Evolutionary conservation across 495 filamentous ascomycete species (phyloP).

Genomic region (Xylaria castorea): DNA sequence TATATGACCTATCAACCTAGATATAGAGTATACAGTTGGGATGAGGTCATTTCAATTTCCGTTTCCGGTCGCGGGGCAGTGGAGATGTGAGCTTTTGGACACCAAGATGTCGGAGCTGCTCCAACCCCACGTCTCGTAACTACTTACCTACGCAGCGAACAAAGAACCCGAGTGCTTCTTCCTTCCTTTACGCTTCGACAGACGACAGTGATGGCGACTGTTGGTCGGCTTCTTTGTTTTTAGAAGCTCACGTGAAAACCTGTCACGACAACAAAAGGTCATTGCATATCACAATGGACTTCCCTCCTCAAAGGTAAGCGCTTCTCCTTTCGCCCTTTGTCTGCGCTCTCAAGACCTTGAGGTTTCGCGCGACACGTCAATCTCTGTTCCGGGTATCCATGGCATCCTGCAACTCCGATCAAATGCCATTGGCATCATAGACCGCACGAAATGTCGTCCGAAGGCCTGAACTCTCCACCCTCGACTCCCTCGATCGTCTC

Average conservation of each 20-base stretch:
- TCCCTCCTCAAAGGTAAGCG: slow-evolving; percentile 40
- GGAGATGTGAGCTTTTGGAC: neutral
- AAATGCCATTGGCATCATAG: neutral
- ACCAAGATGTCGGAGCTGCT: neutral
- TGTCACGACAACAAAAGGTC: slow-evolving; percentile 13
- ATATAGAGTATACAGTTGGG: neutral
- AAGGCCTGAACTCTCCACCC: slow-evolving; percentile 3
- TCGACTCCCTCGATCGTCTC: slow-evolving; percentile 2
- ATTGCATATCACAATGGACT: slow-evolving; percentile 36
- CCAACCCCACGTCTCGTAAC: neutral
- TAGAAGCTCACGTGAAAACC: neutral
- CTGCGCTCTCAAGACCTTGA: neutral
- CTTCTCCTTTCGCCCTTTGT: slow-evolving; percentile 22
- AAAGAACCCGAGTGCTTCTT: neutral
- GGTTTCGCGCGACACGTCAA: neutral
- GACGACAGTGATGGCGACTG: slow-evolving; percentile 14
- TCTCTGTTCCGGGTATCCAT: neutral
- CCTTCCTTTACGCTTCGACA: slow-evolving; percentile 6
- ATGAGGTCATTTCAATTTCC: slow-evolving; percentile 7
- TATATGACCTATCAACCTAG: slow-evolving; percentile 1
- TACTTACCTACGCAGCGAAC: neutral
- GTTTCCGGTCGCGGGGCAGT: slow-evolving; percentile 10
- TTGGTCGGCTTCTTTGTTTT: slow-evolving; percentile 33
- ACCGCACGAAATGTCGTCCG: neutral
- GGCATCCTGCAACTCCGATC: slow-evolving; percentile 7